phyloP scores from a whole-genome alignment of 2,329 filamentous ascomycete species.

The Pseudocercospora ulei region DNA sequence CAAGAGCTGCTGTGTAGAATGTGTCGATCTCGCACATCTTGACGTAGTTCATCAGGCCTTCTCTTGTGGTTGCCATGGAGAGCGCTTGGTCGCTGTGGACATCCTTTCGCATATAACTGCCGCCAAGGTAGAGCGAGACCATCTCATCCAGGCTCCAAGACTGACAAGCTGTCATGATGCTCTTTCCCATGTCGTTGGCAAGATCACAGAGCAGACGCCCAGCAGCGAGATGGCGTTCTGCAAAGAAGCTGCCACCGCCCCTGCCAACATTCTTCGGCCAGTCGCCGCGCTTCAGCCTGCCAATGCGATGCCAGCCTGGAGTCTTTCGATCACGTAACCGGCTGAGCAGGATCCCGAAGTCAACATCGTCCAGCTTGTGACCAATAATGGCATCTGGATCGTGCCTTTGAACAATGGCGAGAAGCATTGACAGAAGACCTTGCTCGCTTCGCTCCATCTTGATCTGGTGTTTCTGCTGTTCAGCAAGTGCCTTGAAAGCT shows the following conservation, averaged over 20 bases:
- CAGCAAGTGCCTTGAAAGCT: conserved; percentile 71
- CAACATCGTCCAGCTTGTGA: conserved; percentile 92
- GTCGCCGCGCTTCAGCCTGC: conserved; percentile 66
- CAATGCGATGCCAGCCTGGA: conserved; percentile 87
- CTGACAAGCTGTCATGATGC: conserved; percentile 91
- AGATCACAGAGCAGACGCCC: conserved; percentile 88
- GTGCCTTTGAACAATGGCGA: conserved; percentile 75
- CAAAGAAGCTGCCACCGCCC: conserved; percentile 80
- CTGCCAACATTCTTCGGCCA: conserved; percentile 86
- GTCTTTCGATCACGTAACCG: conserved; percentile 83
- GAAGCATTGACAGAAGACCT: conserved; percentile 75
- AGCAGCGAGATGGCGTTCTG: conserved; percentile 78
- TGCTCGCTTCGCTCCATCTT: conserved; percentile 74
- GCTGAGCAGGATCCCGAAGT: conserved; percentile 82
- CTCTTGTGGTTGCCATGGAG: conserved; percentile 67
- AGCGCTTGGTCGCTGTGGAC: conserved; percentile 80
- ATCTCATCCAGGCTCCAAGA: conserved; percentile 98
- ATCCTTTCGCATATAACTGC: conserved; percentile 63
- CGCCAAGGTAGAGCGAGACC: conserved; percentile 78
- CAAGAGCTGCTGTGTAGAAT: conserved; percentile 86
- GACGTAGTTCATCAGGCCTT: conserved; percentile 85
- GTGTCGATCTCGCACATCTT: conserved; percentile 92
- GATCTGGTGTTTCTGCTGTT: conserved; percentile 65
- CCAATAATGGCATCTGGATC: conserved; percentile 92
- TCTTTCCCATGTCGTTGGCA: conserved; percentile 93